A percentile compares a stretch with the other conserved stretches of the same genome.
Conservation (phyloP, 148 eudicot genomes). For the Gaultheria prostrata region DNA sequence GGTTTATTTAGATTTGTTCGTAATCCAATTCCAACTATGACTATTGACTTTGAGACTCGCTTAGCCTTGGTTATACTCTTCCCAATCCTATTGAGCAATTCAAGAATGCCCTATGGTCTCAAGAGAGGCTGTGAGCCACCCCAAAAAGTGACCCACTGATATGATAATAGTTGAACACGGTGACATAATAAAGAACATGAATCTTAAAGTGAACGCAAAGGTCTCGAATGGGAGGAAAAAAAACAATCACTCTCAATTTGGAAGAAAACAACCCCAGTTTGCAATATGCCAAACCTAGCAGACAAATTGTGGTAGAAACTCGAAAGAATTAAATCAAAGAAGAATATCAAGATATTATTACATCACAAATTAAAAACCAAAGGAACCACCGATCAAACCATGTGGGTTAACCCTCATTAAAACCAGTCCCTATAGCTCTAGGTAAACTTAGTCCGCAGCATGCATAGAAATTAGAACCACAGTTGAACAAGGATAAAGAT, state of each 20-base stretch:
- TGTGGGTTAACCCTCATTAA: background rate
- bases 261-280: background rate
- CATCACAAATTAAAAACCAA: background rate
- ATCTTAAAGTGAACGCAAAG: background rate
- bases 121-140: background rate
- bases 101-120: background rate
- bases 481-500: background rate
- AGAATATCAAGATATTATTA: background rate
- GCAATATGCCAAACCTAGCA: conserved; percentile 4
- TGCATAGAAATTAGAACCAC: background rate
- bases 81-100: background rate
- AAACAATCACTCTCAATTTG: background rate
- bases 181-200: background rate
- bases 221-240: background rate
- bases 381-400: conserved; percentile 1
- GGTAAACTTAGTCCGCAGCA: background rate
- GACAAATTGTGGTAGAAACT: background rate
- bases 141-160: background rate
- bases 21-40: conserved; percentile 3
- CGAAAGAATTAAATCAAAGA: background rate
- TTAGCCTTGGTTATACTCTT: background rate
- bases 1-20: background rate
- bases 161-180: background rate
- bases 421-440: background rate
- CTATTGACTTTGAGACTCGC: background rate